A percentile compares a stretch with the other conserved stretches of the same genome.
phyloP scores from a whole-genome alignment of 2,329 filamentous ascomycete genomes.

The Tolypocladium pustulatum region DNA sequence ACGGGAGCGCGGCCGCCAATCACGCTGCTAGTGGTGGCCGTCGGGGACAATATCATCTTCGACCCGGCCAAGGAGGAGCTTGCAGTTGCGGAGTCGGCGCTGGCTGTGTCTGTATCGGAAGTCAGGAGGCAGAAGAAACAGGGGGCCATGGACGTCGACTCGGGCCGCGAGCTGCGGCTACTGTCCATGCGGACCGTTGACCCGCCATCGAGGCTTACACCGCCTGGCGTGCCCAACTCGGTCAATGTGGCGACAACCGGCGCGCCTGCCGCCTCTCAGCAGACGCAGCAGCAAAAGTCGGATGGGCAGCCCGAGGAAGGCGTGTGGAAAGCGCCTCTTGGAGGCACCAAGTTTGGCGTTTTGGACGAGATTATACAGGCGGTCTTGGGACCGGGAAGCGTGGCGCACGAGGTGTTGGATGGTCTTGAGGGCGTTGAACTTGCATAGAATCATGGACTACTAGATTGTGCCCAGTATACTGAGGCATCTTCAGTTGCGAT shows the following conservation, averaged over 20 bases:
- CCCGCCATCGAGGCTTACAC: constrained; percentile 61
- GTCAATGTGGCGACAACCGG: constrained; percentile 45
- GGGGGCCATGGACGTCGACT: constrained; percentile 31
- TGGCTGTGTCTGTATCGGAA: constrained; percentile 72
- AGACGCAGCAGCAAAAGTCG: constrained; percentile 17
- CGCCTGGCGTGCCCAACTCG: constrained; percentile 57
- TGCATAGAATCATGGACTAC: constrained; percentile 26
- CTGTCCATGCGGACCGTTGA: constrained; percentile 64
- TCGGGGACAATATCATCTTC: constrained; percentile 84
- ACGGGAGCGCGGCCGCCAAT: constrained; percentile 58
- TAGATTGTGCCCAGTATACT: not conserved
- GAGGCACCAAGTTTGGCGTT: constrained; percentile 67
- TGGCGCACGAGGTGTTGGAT: constrained; percentile 77
- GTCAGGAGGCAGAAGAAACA: constrained; percentile 11
- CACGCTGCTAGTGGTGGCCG: constrained; percentile 79
- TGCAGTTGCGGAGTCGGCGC: constrained; percentile 78
- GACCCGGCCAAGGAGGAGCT: constrained; percentile 88
- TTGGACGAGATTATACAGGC: constrained; percentile 66
- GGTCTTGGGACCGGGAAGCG: constrained; percentile 65
- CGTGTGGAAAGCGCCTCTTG: constrained; percentile 78
- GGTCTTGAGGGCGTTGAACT: constrained; percentile 69
- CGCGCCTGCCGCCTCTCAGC: constrained; percentile 22
- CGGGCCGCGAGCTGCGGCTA: constrained; percentile 41
- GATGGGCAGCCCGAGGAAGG: constrained; percentile 53
- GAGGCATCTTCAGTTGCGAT: not conserved